Evolutionary conservation across 2,329 filamentous ascomycete species (phyloP).

Genomic region (Lecanicillium sp.): DNA sequence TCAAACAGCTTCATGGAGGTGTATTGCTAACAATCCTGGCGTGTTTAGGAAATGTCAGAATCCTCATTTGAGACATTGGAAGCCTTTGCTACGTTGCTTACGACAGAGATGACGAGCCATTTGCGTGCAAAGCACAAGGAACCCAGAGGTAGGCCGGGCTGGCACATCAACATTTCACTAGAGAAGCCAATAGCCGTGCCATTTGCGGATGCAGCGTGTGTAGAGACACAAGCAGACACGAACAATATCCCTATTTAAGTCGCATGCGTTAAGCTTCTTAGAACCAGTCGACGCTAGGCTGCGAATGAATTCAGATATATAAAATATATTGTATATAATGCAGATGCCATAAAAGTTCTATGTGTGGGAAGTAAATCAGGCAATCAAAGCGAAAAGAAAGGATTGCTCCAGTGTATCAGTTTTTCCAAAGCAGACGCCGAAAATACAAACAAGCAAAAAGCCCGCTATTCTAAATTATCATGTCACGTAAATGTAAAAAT

Average conservation of each 20-base stretch:
- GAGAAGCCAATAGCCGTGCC: slow-evolving; percentile 69
- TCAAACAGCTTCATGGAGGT: neutral
- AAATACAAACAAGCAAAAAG: slow-evolving; percentile 1
- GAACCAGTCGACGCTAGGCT: no score
- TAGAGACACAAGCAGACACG: slow-evolving; percentile 39
- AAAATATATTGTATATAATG: no score
- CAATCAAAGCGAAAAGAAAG: no score
- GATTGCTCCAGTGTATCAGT: neutral
- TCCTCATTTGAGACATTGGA: slow-evolving; percentile 57
- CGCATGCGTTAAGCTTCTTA: no score
- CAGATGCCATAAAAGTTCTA: no score
- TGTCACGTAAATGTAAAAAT: slow-evolving; percentile 7
- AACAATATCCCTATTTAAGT: slow-evolving; percentile 12
- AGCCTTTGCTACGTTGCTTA: slow-evolving; percentile 45
- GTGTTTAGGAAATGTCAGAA: slow-evolving; percentile 32
- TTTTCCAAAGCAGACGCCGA: no score
- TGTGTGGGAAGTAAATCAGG: slow-evolving; percentile 4
- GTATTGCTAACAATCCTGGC: neutral
- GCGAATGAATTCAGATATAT: no score
- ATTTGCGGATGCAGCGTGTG: slow-evolving; percentile 61
- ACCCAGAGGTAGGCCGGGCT: slow-evolving; percentile 20
- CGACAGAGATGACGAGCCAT: slow-evolving; percentile 34
- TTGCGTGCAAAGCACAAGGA: slow-evolving; percentile 20
- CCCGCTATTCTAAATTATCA: slow-evolving; percentile 8
- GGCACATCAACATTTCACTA: slow-evolving; percentile 51